Evolutionary conservation across 2,329 filamentous ascomycete species (phyloP), one percentile per base, ranked within the genome.

Genomic region (Fusarium sambucinum): DNA sequence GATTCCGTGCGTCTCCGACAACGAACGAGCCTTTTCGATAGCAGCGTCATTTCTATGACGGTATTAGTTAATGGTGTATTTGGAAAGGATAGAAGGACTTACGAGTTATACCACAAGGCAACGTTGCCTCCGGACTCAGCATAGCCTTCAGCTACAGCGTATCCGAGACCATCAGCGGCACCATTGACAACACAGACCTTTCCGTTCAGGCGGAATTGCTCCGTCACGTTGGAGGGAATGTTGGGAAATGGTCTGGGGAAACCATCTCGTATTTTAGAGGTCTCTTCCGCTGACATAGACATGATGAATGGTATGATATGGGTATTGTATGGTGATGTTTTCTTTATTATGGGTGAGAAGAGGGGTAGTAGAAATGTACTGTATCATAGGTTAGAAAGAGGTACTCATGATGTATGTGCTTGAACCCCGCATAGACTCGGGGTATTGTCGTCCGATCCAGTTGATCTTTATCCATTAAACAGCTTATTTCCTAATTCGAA

Each of bases 111-210:
- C 73, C 72, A 74, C 6, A 79, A 51, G 0, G 67, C 83, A 23
- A 85, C 79, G 44, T 80, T 50, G 1, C 76, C 82, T 1, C 77
- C 77, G 1, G 82, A 82, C 55, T 85, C 83, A 3, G 82, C 82
- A 74, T 83, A 80, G 2, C 78, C 81, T 56, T 85, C 80, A 0
- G 81, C 76, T 6, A 83, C 81, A 0, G 83, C 77, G 42, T 76
- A 73, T 0, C 83, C 83, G 40, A 85, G 80, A 0, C 83, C 83
- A 40, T 83, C 82, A 0, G 81, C 78, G 1, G 82, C 82, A 6
- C 83, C 83, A 0, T 76, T 84, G 1, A 85, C 74, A n/a, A 80
- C 77, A 0, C 80, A 78, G 55, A 80, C 77, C 57, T 78, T 83
- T 11, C 77, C 81, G 7, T 70, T 76, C 70, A 85, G 73, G 16